phyloP scores from a whole-genome alignment of 345 rosid genomes.

The Pistacia atlantica region DNA sequence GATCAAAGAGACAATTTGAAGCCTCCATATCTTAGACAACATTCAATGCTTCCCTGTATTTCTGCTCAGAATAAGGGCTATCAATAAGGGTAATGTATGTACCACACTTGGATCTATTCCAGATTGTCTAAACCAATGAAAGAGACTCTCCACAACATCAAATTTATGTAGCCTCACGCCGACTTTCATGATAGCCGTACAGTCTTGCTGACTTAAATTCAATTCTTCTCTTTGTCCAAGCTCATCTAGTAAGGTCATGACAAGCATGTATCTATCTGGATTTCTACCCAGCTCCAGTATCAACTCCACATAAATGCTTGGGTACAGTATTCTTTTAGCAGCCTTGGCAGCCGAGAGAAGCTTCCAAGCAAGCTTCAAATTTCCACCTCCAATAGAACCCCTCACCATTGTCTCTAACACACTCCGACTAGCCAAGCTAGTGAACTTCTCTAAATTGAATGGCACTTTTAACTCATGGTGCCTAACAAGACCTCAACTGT shows the following conservation, averaged over 20 bases:
- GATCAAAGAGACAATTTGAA: constrained; percentile 70
- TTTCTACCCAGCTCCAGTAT: constrained; percentile 69
- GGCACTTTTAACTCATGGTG: constrained; percentile 64
- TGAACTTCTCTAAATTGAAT: constrained; percentile 48
- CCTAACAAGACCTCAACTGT: constrained; percentile 70
- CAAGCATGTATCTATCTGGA: constrained; percentile 66
- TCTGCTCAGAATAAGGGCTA: constrained; percentile 56
- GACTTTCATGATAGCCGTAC: constrained; percentile 83
- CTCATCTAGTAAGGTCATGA: constrained; percentile 52
- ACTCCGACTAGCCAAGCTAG: constrained; percentile 51
- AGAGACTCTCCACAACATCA: constrained; percentile 64
- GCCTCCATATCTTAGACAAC: constrained; percentile 90
- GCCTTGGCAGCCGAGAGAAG: constrained; percentile 55
- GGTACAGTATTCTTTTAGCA: constrained; percentile 58
- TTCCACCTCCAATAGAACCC: constrained; percentile 71
- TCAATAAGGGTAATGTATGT: constrained; percentile 89
- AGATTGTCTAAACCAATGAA: constrained; percentile 62
- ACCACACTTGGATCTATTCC: constrained; percentile 61
- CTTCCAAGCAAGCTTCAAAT: constrained; percentile 67
- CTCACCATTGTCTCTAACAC: constrained; percentile 84
- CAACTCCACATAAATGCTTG: constrained; percentile 70
- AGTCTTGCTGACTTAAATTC: constrained; percentile 66
- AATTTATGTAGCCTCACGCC: constrained; percentile 59
- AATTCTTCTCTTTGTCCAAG: constrained; percentile 69
- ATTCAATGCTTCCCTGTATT: constrained; percentile 76